Conservation (phyloP, 805 yeast species). For the Sugiyamaella lignohabitans region DNA sequence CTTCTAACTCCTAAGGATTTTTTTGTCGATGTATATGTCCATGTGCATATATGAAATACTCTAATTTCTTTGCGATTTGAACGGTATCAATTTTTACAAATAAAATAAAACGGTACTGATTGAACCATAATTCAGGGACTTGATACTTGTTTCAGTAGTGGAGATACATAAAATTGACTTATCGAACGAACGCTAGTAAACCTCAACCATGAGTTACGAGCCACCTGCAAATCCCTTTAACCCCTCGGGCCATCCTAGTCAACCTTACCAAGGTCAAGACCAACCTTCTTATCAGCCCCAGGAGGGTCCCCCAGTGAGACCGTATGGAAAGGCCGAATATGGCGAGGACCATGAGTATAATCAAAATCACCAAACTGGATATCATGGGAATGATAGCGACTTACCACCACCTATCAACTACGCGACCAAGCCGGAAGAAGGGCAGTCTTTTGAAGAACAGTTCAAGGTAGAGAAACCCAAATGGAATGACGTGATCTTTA, state of each 20-base stretch:
- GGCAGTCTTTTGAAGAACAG: constrained; percentile 53
- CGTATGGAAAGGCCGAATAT: constrained; percentile 7
- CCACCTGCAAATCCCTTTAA: not conserved
- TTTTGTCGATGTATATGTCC: too few relatives aligned
- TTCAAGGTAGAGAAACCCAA: constrained; percentile 60
- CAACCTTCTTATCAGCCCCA: constrained; percentile 8
- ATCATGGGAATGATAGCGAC: constrained; percentile 6
- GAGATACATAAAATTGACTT: too few relatives aligned
- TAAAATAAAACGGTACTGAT: too few relatives aligned
- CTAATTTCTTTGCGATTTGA: too few relatives aligned
- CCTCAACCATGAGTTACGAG: constrained; percentile 13
- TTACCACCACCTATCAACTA: constrained; percentile 17
- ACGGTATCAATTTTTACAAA: too few relatives aligned
- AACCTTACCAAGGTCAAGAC: not conserved
- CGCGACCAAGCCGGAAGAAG: constrained; percentile 26
- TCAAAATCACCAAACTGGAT: constrained; percentile 17
- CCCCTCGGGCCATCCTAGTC: constrained; percentile 8
- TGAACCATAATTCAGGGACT: not conserved
- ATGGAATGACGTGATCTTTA: constrained; percentile 59
- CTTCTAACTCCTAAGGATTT: too few relatives aligned
- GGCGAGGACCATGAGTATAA: constrained; percentile 9
- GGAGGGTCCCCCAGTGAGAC: constrained; percentile 9
- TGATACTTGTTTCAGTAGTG: too few relatives aligned
- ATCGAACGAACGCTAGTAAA: too few relatives aligned
- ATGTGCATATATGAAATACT: too few relatives aligned